Evolutionary conservation across 148 eudicot species (phyloP).

Genomic region (Chenopodium quinoa): DNA sequence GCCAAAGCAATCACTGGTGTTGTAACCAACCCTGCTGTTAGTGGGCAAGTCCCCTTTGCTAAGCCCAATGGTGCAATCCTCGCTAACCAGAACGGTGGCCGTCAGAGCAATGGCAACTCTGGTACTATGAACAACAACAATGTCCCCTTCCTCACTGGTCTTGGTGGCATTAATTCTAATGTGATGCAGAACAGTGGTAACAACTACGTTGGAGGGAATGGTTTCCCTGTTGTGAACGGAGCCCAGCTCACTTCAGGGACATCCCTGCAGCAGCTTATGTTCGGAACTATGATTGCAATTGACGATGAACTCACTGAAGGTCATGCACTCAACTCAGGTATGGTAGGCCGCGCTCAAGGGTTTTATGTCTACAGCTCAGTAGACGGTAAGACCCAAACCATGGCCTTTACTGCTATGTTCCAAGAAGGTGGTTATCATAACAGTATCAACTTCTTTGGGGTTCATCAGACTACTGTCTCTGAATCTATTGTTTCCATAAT

Average conservation of each 20-base stretch:
- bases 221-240: conserved; percentile 47
- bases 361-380: conserved; percentile 60
- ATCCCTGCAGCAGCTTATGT: conserved; percentile 61
- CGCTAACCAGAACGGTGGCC: conserved; percentile 56
- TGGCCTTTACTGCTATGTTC: conserved; percentile 73
- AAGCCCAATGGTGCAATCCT: conserved; percentile 83
- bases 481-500: conserved; percentile 56
- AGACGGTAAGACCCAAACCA: conserved; percentile 69
- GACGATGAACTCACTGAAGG: conserved; percentile 84
- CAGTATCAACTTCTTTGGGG: conserved; percentile 60
- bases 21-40: conserved; percentile 69
- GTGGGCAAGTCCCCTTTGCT: conserved; percentile 90
- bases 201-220: conserved; percentile 48
- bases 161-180: conserved; percentile 61
- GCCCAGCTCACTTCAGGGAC: conserved; percentile 49
- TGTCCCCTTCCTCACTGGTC: conserved; percentile 84
- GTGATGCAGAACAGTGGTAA: conserved; percentile 49
- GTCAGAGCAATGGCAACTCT: conserved; percentile 49
- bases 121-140: conserved; percentile 72
- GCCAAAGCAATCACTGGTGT: conserved; percentile 88
- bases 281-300: conserved; percentile 69
- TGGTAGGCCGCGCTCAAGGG: conserved; percentile 73
- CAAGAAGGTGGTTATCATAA: conserved; percentile 55
- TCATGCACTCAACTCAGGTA: conserved; percentile 49
- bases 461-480: conserved; percentile 51